Conservation (phyloP, 306 rosid species). For the Morella rubra region DNA sequence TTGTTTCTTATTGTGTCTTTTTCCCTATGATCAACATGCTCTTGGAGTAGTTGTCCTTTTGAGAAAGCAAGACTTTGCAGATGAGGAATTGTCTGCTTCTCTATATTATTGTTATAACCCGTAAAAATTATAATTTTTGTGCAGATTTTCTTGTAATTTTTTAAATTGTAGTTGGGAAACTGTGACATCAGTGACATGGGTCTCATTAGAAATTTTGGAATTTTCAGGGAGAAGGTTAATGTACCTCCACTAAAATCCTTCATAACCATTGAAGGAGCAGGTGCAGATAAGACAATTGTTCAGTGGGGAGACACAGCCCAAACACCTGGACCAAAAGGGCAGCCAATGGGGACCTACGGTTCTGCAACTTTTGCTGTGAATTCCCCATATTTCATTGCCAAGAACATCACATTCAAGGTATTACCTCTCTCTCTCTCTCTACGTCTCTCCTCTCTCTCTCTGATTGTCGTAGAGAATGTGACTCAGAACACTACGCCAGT, state of each 20-base stretch:
- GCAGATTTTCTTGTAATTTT: slow-evolving; percentile 2
- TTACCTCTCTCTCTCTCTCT: neutral
- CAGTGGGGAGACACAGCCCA: slow-evolving; percentile 99
- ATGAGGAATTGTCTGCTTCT: slow-evolving; percentile 19
- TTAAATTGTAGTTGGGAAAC: neutral
- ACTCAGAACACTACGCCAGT: slow-evolving; percentile 81
- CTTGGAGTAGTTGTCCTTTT: slow-evolving; percentile 21
- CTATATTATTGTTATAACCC: neutral
- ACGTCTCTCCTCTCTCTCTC: neutral
- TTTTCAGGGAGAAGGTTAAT: slow-evolving; percentile 81
- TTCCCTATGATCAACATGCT: slow-evolving; percentile 23
- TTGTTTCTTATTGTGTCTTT: slow-evolving; percentile 33
- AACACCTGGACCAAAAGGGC: slow-evolving; percentile 70
- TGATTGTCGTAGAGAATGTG: slow-evolving; percentile 3
- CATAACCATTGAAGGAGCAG: slow-evolving; percentile 90
- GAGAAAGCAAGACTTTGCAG: slow-evolving; percentile 22
- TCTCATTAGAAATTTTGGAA: slow-evolving; percentile 1
- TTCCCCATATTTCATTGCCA: slow-evolving; percentile 90
- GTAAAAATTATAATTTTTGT: neutral
- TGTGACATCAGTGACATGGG: neutral
- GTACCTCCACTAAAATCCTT: slow-evolving; percentile 78
- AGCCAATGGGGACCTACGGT: slow-evolving; percentile 71
- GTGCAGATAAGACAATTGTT: slow-evolving; percentile 82
- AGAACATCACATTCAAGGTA: slow-evolving; percentile 90
- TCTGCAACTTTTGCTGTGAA: slow-evolving; percentile 94